Percentiles rank a stretch among this genome's conserved stretches.
These are phyloP conservation scores for Cyberlindnera xylosilytica DNA, from an alignment of 805 yeast genomes.

Conservation along the genomic window DNA sequence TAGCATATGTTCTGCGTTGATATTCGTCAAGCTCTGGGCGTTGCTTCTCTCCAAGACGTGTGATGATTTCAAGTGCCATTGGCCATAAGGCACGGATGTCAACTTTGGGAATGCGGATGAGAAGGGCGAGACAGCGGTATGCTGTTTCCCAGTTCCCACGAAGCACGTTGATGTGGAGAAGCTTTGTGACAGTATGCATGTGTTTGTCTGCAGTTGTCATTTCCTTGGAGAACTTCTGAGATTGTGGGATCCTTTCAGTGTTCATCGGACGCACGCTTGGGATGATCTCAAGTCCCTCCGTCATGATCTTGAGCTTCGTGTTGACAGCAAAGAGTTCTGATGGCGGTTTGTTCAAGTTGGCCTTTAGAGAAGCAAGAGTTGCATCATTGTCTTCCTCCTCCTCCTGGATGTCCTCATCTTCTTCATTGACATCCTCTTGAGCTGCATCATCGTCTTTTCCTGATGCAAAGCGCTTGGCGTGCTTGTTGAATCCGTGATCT, in stretches of 20 bases:
- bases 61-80: constrained; percentile 53
- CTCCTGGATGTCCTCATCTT: neutral
- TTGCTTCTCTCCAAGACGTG: constrained; percentile 18
- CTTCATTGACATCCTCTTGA: neutral
- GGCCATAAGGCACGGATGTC: constrained; percentile 65
- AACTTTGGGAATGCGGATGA: constrained; percentile 45
- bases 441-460: neutral
- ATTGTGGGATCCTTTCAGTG: neutral
- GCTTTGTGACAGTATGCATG: constrained; percentile 3
- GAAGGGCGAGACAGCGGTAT: constrained; percentile 46
- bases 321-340: neutral
- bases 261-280: neutral
- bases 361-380: too few species aligned
- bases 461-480: constrained; percentile 4
- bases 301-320: neutral
- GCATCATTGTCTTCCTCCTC: too few species aligned
- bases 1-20: constrained; percentile 8
- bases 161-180: constrained; percentile 46
- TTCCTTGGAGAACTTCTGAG: neutral
- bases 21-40: constrained; percentile 12
- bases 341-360: neutral
- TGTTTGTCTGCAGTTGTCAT: neutral
- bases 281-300: neutral
- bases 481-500: constrained; percentile 14
- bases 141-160: constrained; percentile 54